These are phyloP conservation scores for Acephala macrosclerotiorum DNA, from an alignment of 2,329 filamentous ascomycete genomes.

Conservation along the genomic window DNA sequence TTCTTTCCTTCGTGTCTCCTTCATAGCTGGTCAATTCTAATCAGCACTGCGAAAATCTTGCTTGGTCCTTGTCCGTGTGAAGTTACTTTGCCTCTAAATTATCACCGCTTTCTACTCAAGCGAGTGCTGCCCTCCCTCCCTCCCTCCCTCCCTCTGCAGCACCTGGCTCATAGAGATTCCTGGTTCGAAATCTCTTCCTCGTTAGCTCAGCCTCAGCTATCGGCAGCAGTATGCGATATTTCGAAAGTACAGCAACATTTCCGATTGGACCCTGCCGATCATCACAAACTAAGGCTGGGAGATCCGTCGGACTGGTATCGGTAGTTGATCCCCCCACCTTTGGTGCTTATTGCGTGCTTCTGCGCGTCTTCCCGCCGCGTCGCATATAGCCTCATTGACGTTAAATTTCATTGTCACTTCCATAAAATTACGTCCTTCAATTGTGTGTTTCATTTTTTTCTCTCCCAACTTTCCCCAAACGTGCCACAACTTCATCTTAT, in stretches of 20 bases:
- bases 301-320: conserved; percentile 13
- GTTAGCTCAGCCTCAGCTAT: not conserved
- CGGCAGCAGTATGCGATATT: not conserved
- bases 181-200: not conserved
- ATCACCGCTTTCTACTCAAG: not conserved
- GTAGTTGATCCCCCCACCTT: conserved; percentile 2
- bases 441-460: too few species aligned
- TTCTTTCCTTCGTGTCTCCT: too few species aligned
- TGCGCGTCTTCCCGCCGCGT: conserved; percentile 12
- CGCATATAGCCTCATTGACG: too few species aligned
- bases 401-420: too few species aligned
- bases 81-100: too few species aligned
- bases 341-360: conserved; percentile 6
- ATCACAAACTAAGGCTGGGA: not conserved
- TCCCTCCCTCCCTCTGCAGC: too few species aligned
- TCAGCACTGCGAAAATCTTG: not conserved
- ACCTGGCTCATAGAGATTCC: too few species aligned
- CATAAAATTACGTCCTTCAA: too few species aligned
- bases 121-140: not conserved
- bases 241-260: not conserved
- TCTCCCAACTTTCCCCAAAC: too few species aligned
- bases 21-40: not conserved
- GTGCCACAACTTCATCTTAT: too few species aligned
- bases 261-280: conserved; percentile 9
- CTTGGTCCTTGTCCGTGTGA: not conserved